phyloP scores from a whole-genome alignment of 805 yeast genomes.

The Candida sakaeoensis region DNA sequence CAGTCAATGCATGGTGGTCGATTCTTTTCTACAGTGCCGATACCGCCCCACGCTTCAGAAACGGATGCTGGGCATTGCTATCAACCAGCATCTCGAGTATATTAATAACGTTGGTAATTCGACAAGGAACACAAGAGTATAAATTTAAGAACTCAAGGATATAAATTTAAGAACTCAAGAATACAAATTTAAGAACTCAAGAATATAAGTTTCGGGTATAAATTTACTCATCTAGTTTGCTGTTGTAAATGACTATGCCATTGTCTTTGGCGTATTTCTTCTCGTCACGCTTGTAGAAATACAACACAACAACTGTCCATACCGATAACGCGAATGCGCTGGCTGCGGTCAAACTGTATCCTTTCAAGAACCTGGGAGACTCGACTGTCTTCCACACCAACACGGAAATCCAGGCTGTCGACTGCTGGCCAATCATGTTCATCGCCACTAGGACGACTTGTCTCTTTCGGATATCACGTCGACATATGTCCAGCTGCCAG shows the following conservation, averaged over 20 bases:
- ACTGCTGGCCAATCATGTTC: conserved; percentile 52
- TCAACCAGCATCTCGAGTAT: conserved; percentile 46
- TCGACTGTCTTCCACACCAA: conserved; percentile 55
- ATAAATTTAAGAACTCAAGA: too few relatives aligned
- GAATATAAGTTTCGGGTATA: too few relatives aligned
- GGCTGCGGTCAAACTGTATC: conserved; percentile 49
- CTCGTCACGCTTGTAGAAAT: conserved; percentile 38
- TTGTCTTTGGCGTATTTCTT: conserved; percentile 29
- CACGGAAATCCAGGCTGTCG: conserved; percentile 52
- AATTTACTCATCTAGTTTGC: too few relatives aligned
- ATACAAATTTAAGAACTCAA: too few relatives aligned
- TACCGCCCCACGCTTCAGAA: conserved; percentile 47
- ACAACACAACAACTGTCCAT: conserved; percentile 51
- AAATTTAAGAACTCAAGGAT: too few relatives aligned
- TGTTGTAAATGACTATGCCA: conserved; percentile 31
- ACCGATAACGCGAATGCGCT: conserved; percentile 43
- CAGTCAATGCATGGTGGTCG: conserved; percentile 66
- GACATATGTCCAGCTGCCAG: conserved; percentile 53
- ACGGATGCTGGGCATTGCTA: conserved; percentile 56
- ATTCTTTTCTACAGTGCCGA: conserved; percentile 50
- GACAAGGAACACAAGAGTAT: too few relatives aligned
- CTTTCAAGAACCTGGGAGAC: conserved; percentile 53
- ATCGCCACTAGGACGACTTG: conserved; percentile 55
- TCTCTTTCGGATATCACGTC: conserved; percentile 53
- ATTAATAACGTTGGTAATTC: conserved; percentile 36